Conservation (phyloP, 1,284 basidiomycete genomes). For the Ceratobasidium sp. region DNA sequence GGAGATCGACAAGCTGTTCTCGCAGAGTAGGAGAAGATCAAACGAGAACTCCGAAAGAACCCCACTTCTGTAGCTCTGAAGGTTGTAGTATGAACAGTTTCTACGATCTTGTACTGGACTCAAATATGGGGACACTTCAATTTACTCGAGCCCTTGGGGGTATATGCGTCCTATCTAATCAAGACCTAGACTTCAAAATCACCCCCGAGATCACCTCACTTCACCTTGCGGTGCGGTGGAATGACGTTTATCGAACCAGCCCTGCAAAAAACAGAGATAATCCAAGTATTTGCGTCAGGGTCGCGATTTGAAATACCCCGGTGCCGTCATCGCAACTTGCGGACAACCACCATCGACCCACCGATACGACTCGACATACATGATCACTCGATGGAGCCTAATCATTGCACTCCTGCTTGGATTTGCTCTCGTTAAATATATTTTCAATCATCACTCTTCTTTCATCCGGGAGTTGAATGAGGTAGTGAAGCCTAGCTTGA, state of each 20-base stretch:
- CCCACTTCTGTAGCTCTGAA: too few relatives aligned
- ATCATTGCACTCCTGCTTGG: not conserved
- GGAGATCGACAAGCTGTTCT: conserved; percentile 16
- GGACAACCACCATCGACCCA: conserved; percentile 1
- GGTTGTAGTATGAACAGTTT: too few relatives aligned
- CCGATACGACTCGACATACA: not conserved
- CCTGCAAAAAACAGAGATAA: not conserved
- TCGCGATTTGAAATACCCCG: conserved; percentile 11
- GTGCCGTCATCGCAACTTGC: not conserved
- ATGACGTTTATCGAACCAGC: not conserved
- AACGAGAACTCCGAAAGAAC: not conserved
- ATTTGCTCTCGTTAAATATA: not conserved
- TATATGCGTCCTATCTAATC: too few relatives aligned
- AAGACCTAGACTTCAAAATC: too few relatives aligned
- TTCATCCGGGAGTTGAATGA: not conserved
- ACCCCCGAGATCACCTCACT: too few relatives aligned
- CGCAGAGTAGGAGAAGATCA: not conserved
- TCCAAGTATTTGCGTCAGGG: too few relatives aligned
- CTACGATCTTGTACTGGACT: too few relatives aligned
- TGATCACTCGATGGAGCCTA: conserved; percentile 4
- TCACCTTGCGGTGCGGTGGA: too few relatives aligned
- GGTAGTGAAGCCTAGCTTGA: not conserved
- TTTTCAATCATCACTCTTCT: not conserved
- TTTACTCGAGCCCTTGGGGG: too few relatives aligned
- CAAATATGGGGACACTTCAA: too few relatives aligned